Conservation (phyloP, 371 early-diverging fungal genomes). For the Circinella minor region DNA sequence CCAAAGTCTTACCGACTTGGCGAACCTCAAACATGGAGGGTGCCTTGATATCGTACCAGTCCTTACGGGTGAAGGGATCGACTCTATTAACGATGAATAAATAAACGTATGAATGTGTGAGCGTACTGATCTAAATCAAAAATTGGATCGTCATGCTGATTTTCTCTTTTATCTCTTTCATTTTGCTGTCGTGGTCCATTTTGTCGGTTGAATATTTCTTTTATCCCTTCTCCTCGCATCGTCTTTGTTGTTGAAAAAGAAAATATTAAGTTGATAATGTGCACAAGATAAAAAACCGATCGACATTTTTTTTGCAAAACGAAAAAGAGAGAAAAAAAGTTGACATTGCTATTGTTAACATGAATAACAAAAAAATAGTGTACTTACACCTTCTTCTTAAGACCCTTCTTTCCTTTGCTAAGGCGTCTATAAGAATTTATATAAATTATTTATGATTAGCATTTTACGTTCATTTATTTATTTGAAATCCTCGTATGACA, state of each 20-base stretch:
- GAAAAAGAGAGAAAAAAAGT: neutral
- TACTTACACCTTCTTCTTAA: slow-evolving; percentile 76
- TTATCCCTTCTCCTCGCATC: no score
- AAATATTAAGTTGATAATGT: no score
- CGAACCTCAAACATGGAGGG: slow-evolving; percentile 95
- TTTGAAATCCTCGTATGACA: neutral
- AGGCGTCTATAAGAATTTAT: slow-evolving; percentile 58
- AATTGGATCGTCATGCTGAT: neutral
- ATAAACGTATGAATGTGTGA: slow-evolving; percentile 1
- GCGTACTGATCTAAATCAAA: neutral
- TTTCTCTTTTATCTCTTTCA: no score
- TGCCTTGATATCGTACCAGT: slow-evolving; percentile 99
- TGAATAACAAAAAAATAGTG: neutral
- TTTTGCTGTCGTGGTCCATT: no score
- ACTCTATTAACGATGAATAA: slow-evolving; percentile 56
- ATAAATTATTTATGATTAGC: slow-evolving; percentile 5
- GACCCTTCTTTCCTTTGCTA: slow-evolving; percentile 53
- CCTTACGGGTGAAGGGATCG: slow-evolving; percentile 98
- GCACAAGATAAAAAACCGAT: no score
- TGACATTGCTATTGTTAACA: neutral
- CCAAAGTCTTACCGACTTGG: slow-evolving; percentile 98
- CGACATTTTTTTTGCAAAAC: neutral
- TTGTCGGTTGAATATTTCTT: no score
- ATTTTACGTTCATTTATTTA: neutral
- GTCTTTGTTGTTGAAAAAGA: no score